A percentile compares a stretch with the other conserved stretches of the same genome.
Evolutionary conservation across 108 stramenopile genomes (phyloP).

Genomic region (Skeletonema menzelii): DNA sequence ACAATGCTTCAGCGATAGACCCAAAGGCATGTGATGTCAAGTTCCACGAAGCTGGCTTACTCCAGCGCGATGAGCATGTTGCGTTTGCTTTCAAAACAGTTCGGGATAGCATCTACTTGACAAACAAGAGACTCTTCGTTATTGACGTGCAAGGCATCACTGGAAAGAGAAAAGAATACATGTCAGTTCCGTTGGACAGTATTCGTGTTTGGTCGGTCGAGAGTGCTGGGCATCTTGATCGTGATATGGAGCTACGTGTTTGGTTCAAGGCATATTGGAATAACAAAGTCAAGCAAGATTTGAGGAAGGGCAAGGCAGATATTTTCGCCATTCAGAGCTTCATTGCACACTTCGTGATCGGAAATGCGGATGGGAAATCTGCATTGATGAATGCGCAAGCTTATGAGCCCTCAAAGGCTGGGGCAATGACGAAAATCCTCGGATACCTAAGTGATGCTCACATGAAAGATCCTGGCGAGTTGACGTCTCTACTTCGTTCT

Average conservation of each 20-base stretch:
- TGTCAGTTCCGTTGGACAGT: constrained; percentile 51
- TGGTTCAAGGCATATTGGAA: constrained; percentile 41
- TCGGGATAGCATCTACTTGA: constrained; percentile 57
- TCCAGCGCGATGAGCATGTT: constrained; percentile 61
- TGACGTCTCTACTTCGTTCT: constrained; percentile 45
- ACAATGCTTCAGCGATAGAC: constrained; percentile 61
- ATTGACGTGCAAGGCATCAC: constrained; percentile 55
- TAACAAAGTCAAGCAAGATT: constrained; percentile 47
- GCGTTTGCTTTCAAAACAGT: constrained; percentile 73
- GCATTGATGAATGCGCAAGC: constrained; percentile 40
- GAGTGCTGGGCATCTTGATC: constrained; percentile 68
- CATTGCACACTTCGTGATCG: constrained; percentile 58
- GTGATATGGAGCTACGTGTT: constrained; percentile 49
- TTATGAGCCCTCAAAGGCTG: constrained; percentile 11
- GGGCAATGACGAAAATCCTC: constrained; percentile 32
- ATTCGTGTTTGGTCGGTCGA: constrained; percentile 61
- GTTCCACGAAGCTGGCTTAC: constrained; percentile 53
- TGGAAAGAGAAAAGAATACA: constrained; percentile 63
- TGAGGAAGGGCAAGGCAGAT: constrained; percentile 58
- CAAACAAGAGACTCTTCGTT: constrained; percentile 45
- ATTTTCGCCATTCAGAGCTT: constrained; percentile 59
- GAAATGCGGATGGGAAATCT: constrained; percentile 31
- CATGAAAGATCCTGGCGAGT: constrained; percentile 48
- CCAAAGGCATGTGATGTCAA: constrained; percentile 38
- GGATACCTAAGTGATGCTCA: constrained; percentile 44